Conservation (phyloP, 768 basidiomycete genomes). For the Roridomyces roridus region DNA sequence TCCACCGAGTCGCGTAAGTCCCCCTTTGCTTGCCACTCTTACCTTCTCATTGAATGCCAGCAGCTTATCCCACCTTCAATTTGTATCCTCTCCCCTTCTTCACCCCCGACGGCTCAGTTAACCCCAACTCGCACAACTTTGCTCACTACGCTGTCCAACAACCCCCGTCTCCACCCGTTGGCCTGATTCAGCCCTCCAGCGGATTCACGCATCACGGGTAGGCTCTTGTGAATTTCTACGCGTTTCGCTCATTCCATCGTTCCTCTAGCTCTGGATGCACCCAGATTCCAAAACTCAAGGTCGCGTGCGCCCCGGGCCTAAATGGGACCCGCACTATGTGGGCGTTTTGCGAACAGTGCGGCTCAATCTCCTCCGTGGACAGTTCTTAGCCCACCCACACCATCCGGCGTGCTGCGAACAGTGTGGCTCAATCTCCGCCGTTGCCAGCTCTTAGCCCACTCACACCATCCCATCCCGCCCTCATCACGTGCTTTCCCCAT, state of each 20-base stretch:
- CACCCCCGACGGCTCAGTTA: slow-evolving; percentile 51
- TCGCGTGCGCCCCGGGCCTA: slow-evolving; percentile 74
- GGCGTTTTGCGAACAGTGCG: slow-evolving; percentile 89
- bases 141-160: slow-evolving; percentile 49
- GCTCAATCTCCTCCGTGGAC: slow-evolving; percentile 88
- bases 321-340: slow-evolving; percentile 84
- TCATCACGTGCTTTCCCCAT: background rate
- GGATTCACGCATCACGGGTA: slow-evolving; percentile 77
- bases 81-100: slow-evolving; percentile 63
- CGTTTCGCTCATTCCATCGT: slow-evolving; percentile 10
- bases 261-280: slow-evolving; percentile 64
- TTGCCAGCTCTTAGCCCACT: slow-evolving; percentile 45
- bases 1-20: slow-evolving; percentile 55
- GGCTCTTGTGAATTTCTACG: slow-evolving; percentile 27
- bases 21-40: background rate
- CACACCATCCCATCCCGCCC: background rate
- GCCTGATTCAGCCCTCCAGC: slow-evolving; percentile 71
- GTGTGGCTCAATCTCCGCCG: slow-evolving; percentile 89
- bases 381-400: background rate
- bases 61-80: slow-evolving; percentile 67
- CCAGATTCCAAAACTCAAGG: slow-evolving; percentile 83
- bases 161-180: slow-evolving; percentile 52
- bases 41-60: slow-evolving; percentile 28
- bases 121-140: slow-evolving; percentile 53
- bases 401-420: slow-evolving; percentile 86